Base-by-base conservation (phyloP, 306 rosid genomes). In the Begonia fuchsioides region DNA sequence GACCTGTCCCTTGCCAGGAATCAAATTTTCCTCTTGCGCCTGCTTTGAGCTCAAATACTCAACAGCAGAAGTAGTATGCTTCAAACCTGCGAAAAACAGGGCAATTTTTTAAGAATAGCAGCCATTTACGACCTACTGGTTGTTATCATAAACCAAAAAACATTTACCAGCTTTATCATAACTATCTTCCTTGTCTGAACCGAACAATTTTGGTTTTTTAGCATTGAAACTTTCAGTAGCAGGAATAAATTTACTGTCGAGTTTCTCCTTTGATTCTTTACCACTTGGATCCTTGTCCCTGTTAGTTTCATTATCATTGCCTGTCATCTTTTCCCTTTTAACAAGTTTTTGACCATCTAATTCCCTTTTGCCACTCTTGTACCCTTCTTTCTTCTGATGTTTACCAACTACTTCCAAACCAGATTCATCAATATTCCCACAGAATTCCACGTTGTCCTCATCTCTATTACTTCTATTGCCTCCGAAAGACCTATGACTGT, bases 381-480 rank as follows among this genome's bases (percentile, higher is more conserved):
- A 65, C 67, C 64, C 64, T 60, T 80, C 94, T 69, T 62, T 75
- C 15, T 46, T 11, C 19, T 40, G 62, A 62, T 57, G 53, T 47
- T 59, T 76, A 41, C 56, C 66, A 46, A 68, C 84, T 62, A 58
- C 63, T 50, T 66, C 63, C 8, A 74, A 71, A 39, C 45, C 53
- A 10, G 59, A 62, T 63, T 56, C 86, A 47, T 72, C 65, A 32
- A 55, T 64, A 9, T 71, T 76, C 47, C 75, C 81, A 79, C 62
- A 67, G 48, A 63, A 54, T 16, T 73, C 81, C 20, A 79, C 79
- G 54, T 80, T 52, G 43, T 74, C 49, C 26, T 47, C 60, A 38
- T 39, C 60, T 12, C 66, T 58, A 17, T 74, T 82, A 59, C 78
- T 76, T 79, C 61, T 74, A 62, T 63, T 52, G 53, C 76, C 86